Conservation (phyloP, 768 basidiomycete genomes). For the Lentinula guzmanii region DNA sequence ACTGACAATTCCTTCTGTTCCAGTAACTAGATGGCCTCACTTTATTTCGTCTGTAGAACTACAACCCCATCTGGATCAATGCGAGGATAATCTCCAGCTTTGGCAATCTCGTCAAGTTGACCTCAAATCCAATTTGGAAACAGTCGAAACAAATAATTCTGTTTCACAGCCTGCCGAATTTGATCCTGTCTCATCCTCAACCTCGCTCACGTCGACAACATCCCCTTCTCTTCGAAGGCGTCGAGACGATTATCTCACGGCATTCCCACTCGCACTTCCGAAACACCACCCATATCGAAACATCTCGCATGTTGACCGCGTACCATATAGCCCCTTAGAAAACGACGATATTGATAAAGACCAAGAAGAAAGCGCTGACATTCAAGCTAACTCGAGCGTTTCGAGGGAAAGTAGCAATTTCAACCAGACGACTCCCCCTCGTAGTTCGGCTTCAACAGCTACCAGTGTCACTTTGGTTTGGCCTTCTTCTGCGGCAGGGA, state of each 20-base stretch:
- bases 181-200: conserved; percentile 23
- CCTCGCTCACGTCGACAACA: conserved; percentile 43
- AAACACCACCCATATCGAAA: conserved; percentile 23
- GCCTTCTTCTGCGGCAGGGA: conserved; percentile 10
- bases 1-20: conserved; percentile 15
- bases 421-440: not conserved
- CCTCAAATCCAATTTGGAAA: conserved; percentile 21
- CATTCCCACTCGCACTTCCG: conserved; percentile 24
- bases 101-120: conserved; percentile 56
- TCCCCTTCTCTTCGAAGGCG: conserved; percentile 1
- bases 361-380: conserved; percentile 4
- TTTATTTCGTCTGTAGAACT: conserved; percentile 43
- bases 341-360: conserved; percentile 6
- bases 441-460: conserved; percentile 10
- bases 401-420: not conserved
- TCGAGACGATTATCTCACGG: conserved; percentile 25
- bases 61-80: conserved; percentile 58
- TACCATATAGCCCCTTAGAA: not conserved
- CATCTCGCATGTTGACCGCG: conserved; percentile 6
- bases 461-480: conserved; percentile 12
- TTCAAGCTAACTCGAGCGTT: conserved; percentile 9
- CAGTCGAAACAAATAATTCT: not conserved
- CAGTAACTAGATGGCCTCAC: not conserved
- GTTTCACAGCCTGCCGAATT: conserved; percentile 3
- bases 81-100: conserved; percentile 58